phyloP scores from a whole-genome alignment of 2,329 filamentous ascomycete genomes.

The Rhynchosporium secalis region DNA sequence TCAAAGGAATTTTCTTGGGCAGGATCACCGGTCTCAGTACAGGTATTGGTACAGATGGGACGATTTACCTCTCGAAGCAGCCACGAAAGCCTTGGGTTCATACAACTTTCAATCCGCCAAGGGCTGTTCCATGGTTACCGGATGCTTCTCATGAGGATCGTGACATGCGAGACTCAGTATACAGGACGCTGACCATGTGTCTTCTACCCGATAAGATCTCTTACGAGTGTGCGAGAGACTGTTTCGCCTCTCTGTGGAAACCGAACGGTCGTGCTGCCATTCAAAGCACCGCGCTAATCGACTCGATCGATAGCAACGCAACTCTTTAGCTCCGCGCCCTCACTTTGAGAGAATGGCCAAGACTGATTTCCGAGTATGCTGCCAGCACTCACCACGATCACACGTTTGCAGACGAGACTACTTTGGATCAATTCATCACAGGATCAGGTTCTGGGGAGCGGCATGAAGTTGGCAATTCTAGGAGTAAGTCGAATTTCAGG shows the following conservation, averaged over 20 bases:
- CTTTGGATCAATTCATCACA: not conserved
- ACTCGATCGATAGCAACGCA: constrained; percentile 20
- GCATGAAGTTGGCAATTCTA: constrained; percentile 3
- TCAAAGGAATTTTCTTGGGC: not conserved
- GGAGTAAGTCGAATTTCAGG: constrained; percentile 1
- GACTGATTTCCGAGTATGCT: not conserved
- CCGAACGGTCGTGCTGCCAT: constrained; percentile 14
- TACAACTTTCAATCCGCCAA: not conserved
- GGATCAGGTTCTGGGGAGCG: constrained; percentile 1
- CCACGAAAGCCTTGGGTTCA: constrained; percentile 1
- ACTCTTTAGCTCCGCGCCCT: not conserved
- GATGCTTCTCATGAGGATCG: not conserved
- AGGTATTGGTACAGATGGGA: not conserved
- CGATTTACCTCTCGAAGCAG: not conserved
- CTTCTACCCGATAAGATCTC: constrained; percentile 1
- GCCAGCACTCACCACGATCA: not conserved
- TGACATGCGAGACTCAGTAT: constrained; percentile 4
- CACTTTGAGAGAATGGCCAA: constrained; percentile 16
- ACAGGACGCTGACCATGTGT: constrained; percentile 11
- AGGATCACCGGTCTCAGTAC: constrained; percentile 3
- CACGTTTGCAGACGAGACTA: not conserved
- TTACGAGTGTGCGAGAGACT: not conserved
- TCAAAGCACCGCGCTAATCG: constrained; percentile 9
- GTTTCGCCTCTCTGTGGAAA: constrained; percentile 14
- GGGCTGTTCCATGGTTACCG: not conserved